Percentiles rank a stretch among this genome's conserved stretches.
Evolutionary conservation across 768 basidiomycete genomes (phyloP).

Genomic region (Lentinula edodes): DNA sequence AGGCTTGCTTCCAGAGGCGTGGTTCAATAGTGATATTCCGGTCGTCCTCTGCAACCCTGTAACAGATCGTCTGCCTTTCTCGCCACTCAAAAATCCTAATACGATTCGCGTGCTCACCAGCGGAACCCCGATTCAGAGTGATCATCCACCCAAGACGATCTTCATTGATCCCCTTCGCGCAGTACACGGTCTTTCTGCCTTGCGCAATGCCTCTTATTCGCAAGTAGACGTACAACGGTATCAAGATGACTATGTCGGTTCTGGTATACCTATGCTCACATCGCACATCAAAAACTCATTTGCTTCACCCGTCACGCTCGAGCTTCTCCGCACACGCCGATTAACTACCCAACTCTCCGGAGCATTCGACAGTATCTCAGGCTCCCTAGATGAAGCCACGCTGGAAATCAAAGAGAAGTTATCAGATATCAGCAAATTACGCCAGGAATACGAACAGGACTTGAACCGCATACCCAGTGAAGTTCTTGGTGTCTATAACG

Average conservation of each 20-base stretch:
- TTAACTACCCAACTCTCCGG: constrained; percentile 33
- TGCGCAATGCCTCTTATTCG: constrained; percentile 42
- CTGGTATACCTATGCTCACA: constrained; percentile 48
- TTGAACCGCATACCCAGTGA: constrained; percentile 28
- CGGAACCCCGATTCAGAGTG: constrained; percentile 19
- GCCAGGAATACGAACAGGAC: constrained; percentile 31
- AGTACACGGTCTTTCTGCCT: constrained; percentile 39
- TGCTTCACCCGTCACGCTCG: constrained; percentile 9
- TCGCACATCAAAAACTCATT: constrained; percentile 27
- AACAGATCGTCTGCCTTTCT: constrained; percentile 35
- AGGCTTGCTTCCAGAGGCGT: not conserved
- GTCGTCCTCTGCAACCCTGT: constrained; percentile 60
- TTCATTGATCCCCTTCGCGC: constrained; percentile 55
- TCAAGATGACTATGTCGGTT: constrained; percentile 56
- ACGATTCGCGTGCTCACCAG: constrained; percentile 38
- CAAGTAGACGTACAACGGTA: constrained; percentile 49
- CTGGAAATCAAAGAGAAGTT: constrained; percentile 29
- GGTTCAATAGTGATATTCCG: constrained; percentile 36
- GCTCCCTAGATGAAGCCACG: constrained; percentile 22
- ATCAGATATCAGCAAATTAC: constrained; percentile 29
- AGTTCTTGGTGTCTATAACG: constrained; percentile 26
- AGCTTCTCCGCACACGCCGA: constrained; percentile 27
- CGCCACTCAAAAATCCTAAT: constrained; percentile 32
- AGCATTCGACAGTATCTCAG: constrained; percentile 31
- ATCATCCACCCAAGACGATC: constrained; percentile 4